Evolutionary conservation across 768 basidiomycete genomes (phyloP).

Genomic region (Wakefieldia striispora): DNA sequence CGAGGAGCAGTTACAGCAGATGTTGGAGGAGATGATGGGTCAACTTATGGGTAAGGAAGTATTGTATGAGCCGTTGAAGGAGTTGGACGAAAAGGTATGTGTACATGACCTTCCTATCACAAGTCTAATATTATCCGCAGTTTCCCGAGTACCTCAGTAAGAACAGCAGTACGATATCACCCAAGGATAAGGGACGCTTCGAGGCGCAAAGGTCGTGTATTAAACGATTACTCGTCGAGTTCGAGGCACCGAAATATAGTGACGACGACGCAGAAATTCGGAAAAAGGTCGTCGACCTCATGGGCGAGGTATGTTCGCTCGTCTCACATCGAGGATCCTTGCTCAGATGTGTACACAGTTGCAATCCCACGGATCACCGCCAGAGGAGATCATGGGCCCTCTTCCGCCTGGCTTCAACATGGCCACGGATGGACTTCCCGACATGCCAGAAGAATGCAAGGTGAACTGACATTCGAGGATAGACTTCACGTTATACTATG

Average conservation of each 20-base stretch:
- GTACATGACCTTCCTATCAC: not conserved
- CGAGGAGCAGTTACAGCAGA: constrained; percentile 56
- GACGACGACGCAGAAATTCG: constrained; percentile 51
- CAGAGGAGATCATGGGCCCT: constrained; percentile 79
- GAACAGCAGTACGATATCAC: constrained; percentile 50
- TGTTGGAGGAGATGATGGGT: constrained; percentile 66
- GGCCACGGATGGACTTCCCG: constrained; percentile 53
- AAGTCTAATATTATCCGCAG: constrained; percentile 22
- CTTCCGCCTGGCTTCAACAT: constrained; percentile 68
- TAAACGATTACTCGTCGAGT: constrained; percentile 56
- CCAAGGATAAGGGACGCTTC: constrained; percentile 63
- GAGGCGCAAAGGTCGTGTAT: constrained; percentile 59
- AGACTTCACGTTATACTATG: too few relatives aligned
- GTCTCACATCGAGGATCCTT: not conserved
- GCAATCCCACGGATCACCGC: constrained; percentile 77
- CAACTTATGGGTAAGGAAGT: constrained; percentile 32
- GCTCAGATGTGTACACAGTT: constrained; percentile 29
- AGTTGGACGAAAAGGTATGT: constrained; percentile 44
- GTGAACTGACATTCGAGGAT: not conserved
- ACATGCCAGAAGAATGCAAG: constrained; percentile 36
- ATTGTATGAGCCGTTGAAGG: constrained; percentile 86
- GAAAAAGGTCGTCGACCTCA: constrained; percentile 58
- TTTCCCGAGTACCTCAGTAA: constrained; percentile 74
- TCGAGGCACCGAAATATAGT: constrained; percentile 57
- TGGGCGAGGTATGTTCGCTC: constrained; percentile 58